phyloP scores from a whole-genome alignment of 2,329 filamentous ascomycete species.

The Fusarium tupiense region DNA sequence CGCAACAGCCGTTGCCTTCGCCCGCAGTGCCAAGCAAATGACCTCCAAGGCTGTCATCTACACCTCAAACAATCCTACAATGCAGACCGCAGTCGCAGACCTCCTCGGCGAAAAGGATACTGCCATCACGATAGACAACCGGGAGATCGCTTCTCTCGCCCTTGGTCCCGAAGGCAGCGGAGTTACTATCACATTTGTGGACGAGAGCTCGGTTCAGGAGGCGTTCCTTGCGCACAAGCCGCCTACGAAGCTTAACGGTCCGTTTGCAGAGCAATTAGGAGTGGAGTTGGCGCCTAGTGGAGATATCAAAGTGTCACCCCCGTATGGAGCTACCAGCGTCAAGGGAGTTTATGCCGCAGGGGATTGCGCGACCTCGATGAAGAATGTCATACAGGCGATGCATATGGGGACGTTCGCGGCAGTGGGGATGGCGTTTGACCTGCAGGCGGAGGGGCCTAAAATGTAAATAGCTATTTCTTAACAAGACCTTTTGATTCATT shows the following conservation, averaged over 20 bases:
- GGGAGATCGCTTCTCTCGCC: background rate
- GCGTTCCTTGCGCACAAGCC: background rate
- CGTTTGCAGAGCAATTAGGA: background rate
- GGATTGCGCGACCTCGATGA: background rate
- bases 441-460: background rate
- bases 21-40: background rate
- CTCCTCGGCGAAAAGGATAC: background rate
- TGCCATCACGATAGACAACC: background rate
- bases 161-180: background rate
- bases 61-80: background rate
- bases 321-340: background rate
- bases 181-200: background rate
- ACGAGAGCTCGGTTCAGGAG: background rate
- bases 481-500: no score
- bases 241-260: background rate
- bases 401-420: background rate
- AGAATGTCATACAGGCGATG: background rate
- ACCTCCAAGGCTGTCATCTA: background rate
- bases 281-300: background rate
- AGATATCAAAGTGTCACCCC: background rate
- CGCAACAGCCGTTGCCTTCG: background rate
- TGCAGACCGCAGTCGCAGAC: background rate
- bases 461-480: background rate
- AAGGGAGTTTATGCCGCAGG: background rate
- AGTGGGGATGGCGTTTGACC: background rate